phyloP scores from a whole-genome alignment of 139 green algal species.

The Nannochloris sp. region DNA sequence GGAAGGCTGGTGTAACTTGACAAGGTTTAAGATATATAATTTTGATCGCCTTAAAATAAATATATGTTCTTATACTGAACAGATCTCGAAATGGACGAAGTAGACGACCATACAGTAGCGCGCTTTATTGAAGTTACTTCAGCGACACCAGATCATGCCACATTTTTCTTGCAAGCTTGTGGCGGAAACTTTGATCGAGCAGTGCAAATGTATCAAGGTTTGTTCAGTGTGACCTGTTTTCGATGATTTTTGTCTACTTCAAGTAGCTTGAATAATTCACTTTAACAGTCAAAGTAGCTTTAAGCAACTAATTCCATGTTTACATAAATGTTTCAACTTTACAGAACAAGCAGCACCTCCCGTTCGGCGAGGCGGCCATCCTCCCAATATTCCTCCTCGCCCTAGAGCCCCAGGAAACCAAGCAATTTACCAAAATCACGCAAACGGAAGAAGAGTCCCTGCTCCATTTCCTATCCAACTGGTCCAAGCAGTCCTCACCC shows the following conservation, averaged over 20 bases:
- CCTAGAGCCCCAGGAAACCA: neutral
- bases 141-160: constrained; percentile 27
- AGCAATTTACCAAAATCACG: neutral
- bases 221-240: too few species aligned
- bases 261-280: neutral
- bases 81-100: constrained; percentile 2
- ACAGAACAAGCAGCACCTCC: constrained; percentile 4
- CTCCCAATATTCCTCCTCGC: neutral
- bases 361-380: neutral
- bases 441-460: neutral
- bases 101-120: constrained; percentile 16
- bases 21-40: too few species aligned
- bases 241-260: neutral
- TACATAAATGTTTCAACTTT: too few species aligned
- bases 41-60: too few species aligned
- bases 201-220: constrained; percentile 44
- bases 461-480: constrained; percentile 5
- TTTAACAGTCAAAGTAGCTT: too few species aligned
- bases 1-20: too few species aligned
- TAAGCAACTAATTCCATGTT: too few species aligned
- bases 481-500: constrained; percentile 1
- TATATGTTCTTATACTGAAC: too few species aligned
- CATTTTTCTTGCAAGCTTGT: constrained; percentile 43
- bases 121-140: constrained; percentile 38
- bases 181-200: constrained; percentile 42